Evolutionary conservation across 352 stramenopile genomes (phyloP).

Genomic region (Thalassiosira livingstoniorum): DNA sequence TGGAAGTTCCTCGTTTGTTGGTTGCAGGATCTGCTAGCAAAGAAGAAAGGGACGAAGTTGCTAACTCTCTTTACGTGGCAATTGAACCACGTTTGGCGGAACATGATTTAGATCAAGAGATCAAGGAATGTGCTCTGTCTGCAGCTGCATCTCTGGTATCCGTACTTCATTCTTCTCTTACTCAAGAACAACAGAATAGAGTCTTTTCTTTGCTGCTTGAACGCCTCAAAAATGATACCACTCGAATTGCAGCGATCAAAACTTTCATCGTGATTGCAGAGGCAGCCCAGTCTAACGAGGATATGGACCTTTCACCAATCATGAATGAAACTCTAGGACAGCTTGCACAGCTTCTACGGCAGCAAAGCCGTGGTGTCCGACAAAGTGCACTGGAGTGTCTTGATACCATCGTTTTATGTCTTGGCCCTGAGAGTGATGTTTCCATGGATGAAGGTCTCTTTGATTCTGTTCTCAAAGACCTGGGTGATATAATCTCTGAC

Average conservation of each 20-base stretch:
- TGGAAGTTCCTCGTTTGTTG: conserved; percentile 90
- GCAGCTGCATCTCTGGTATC: conserved; percentile 88
- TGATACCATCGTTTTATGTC: conserved; percentile 89
- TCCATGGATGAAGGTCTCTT: conserved; percentile 88
- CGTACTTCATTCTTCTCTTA: conserved; percentile 88
- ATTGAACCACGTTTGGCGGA: conserved; percentile 94
- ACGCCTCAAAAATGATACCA: conserved; percentile 98
- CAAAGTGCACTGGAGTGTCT: conserved; percentile 93
- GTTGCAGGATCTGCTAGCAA: conserved; percentile 56
- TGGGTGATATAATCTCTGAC: conserved; percentile 91
- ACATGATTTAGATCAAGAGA: conserved; percentile 98
- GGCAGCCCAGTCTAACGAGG: conserved; percentile 71
- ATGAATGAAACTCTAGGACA: conserved; percentile 89
- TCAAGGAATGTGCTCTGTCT: conserved; percentile 96
- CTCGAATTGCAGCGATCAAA: conserved; percentile 95
- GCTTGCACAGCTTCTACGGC: conserved; percentile 92
- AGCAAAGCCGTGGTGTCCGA: conserved; percentile 95
- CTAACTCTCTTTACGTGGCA: conserved; percentile 90
- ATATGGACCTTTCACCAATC: conserved; percentile 92
- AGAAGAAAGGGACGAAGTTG: conserved; percentile 71
- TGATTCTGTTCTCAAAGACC: conserved; percentile 90
- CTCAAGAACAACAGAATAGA: conserved; percentile 83
- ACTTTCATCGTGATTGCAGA: conserved; percentile 91
- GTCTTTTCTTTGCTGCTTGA: conserved; percentile 94
- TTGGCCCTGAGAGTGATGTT: conserved; percentile 53